Conservation (phyloP, 2,329 filamentous ascomycete species). For the Aspergillus sp. region DNA sequence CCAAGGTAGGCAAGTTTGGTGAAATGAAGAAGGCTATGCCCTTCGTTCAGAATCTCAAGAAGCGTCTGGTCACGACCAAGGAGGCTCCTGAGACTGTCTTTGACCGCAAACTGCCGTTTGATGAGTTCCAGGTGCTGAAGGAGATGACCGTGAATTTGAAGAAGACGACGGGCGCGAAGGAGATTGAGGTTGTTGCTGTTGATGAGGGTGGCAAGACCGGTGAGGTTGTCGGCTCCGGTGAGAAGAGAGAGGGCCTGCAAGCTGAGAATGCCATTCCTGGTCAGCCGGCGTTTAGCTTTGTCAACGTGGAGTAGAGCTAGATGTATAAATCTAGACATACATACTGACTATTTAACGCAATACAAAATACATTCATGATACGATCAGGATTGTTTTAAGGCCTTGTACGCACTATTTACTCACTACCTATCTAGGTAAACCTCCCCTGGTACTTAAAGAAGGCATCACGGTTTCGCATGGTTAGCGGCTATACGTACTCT, state of each 20-base stretch:
- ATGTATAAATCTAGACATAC: not conserved
- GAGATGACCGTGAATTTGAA: constrained; percentile 80
- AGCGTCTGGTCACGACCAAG: constrained; percentile 67
- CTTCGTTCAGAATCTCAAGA: constrained; percentile 86
- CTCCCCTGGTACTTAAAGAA: too few species aligned
- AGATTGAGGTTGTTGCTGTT: constrained; percentile 71
- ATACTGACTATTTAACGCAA: not conserved
- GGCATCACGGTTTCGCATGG: too few species aligned
- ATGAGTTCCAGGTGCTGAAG: constrained; percentile 72
- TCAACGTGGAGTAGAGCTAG: constrained; percentile 61
- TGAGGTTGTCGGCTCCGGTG: constrained; percentile 47
- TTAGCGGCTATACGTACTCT: too few species aligned
- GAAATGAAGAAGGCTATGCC: constrained; percentile 96
- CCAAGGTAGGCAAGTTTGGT: constrained; percentile 75
- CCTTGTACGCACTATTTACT: too few species aligned
- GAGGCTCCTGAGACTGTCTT: constrained; percentile 69
- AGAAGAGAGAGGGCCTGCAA: constrained; percentile 59
- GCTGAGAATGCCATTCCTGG: constrained; percentile 81
- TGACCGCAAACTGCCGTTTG: constrained; percentile 80
- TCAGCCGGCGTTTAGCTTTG: constrained; percentile 77
- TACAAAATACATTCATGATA: not conserved
- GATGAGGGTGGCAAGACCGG: constrained; percentile 57
- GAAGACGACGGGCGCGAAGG: constrained; percentile 69
- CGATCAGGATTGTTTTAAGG: too few species aligned
- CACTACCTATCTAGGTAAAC: too few species aligned